Conservation (phyloP, 2,329 filamentous ascomycete species). For the Venturia pyrina region DNA sequence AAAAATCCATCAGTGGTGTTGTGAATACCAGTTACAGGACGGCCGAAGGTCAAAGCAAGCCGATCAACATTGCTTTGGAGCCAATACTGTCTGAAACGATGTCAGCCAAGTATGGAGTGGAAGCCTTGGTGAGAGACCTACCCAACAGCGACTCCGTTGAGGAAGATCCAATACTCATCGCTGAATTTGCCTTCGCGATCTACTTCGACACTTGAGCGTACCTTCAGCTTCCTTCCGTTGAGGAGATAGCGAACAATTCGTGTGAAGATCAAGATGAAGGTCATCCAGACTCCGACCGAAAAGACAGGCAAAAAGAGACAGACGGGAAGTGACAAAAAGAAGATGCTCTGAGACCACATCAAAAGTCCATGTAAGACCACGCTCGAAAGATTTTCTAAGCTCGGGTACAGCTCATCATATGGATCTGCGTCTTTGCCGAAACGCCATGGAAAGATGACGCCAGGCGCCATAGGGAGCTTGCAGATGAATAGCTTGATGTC, state of each 20-base stretch:
- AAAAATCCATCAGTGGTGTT: constrained; percentile 63
- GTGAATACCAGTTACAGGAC: constrained; percentile 62
- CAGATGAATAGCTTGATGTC: constrained; percentile 18
- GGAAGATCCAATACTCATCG: constrained; percentile 68
- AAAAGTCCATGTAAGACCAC: constrained; percentile 51
- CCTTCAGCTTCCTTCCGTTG: constrained; percentile 23
- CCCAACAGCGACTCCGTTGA: constrained; percentile 62
- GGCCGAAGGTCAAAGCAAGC: constrained; percentile 60
- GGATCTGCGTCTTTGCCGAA: constrained; percentile 11
- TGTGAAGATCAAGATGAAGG: constrained; percentile 21
- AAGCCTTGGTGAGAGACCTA: constrained; percentile 26
- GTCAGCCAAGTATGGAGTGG: constrained; percentile 13
- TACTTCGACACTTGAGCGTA: constrained; percentile 49
- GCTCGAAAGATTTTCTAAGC: constrained; percentile 45
- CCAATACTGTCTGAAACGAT: constrained; percentile 18
- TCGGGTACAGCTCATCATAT: constrained; percentile 53
- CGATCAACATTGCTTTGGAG: constrained; percentile 57
- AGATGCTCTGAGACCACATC: constrained; percentile 47
- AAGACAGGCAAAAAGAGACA: constrained; percentile 35
- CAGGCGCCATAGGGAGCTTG: constrained; percentile 15
- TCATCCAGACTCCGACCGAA: constrained; percentile 22
- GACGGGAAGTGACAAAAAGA: constrained; percentile 50
- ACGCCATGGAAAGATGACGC: constrained; percentile 17
- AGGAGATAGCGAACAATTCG: constrained; percentile 22
- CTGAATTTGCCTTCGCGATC: constrained; percentile 25